Conservation (phyloP, 2,329 filamentous ascomycete genomes). For the Canariomyces notabilis region DNA sequence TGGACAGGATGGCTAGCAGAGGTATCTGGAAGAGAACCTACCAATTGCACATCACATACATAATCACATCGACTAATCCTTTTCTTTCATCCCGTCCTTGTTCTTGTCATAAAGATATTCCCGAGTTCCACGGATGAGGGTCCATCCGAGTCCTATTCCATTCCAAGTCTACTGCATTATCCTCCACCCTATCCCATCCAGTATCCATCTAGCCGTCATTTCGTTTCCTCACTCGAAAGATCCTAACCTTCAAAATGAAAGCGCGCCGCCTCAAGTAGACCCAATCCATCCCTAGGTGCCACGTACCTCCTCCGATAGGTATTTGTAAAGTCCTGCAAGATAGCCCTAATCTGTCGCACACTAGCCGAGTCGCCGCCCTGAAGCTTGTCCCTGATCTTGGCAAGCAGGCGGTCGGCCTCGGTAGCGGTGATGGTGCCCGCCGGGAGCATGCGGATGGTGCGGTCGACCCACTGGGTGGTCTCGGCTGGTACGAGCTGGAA, state of each 20-base stretch:
- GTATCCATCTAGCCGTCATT: background rate
- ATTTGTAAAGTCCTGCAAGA: conserved; percentile 95
- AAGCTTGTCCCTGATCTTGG: conserved; percentile 74
- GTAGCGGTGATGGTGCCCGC: conserved; percentile 71
- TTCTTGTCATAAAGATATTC: background rate
- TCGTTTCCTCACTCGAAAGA: background rate
- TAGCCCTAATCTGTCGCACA: conserved; percentile 70
- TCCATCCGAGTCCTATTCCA: background rate
- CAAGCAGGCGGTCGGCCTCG: conserved; percentile 76
- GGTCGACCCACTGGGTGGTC: conserved; percentile 75
- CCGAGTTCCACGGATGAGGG: background rate
- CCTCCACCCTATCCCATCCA: background rate
- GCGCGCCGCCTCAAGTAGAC: conserved; percentile 76
- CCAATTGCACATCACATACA: background rate
- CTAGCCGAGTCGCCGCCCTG: conserved; percentile 55
- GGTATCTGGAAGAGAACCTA: too few species aligned
- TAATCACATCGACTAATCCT: conserved; percentile 4
- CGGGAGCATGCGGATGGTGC: conserved; percentile 79
- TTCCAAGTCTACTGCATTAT: conserved; percentile 1
- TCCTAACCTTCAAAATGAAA: conserved; percentile 69
- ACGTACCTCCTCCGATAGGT: conserved; percentile 90
- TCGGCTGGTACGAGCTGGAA: conserved; percentile 82
- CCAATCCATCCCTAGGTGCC: conserved; percentile 87
- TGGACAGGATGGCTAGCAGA: too few species aligned
- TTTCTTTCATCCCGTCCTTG: background rate